Conservation (phyloP, 2,329 filamentous ascomycete genomes). For the Cladosporium sp. region DNA sequence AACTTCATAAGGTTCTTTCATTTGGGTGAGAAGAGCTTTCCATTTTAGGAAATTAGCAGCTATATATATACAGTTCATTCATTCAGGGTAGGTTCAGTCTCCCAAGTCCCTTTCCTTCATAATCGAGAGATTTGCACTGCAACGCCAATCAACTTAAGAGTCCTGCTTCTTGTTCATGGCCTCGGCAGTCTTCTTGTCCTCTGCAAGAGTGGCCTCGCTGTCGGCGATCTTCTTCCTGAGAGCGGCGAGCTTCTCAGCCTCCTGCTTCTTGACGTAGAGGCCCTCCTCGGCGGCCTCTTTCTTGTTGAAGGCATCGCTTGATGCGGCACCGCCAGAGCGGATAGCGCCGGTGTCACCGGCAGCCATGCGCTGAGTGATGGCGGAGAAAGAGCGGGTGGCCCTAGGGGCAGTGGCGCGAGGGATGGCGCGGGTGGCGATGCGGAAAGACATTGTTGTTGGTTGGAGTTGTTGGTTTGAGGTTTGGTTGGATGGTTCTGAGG, state of each 20-base stretch:
- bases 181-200: constrained; percentile 34
- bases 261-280: constrained; percentile 79
- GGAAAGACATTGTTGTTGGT: constrained; percentile 29
- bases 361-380: constrained; percentile 44
- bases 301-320: constrained; percentile 86
- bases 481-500: not conserved
- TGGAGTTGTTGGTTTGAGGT: not conserved
- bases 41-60: not conserved
- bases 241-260: constrained; percentile 72
- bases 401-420: constrained; percentile 39
- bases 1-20: not conserved
- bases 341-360: constrained; percentile 46
- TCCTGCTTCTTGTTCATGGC: constrained; percentile 24
- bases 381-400: constrained; percentile 42
- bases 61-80: constrained; percentile 2
- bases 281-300: constrained; percentile 87
- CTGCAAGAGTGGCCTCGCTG: constrained; percentile 29
- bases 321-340: constrained; percentile 42
- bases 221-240: constrained; percentile 39
- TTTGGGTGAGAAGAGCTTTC: not conserved
- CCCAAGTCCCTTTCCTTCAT: not conserved
- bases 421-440: constrained; percentile 17
- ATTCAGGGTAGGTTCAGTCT: not conserved
- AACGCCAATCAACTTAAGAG: not conserved
- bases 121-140: not conserved